These are phyloP conservation scores for Climacium dendroides DNA, from an alignment of 225 moss, liverwort and hornwort genomes.

Conservation along the genomic window DNA sequence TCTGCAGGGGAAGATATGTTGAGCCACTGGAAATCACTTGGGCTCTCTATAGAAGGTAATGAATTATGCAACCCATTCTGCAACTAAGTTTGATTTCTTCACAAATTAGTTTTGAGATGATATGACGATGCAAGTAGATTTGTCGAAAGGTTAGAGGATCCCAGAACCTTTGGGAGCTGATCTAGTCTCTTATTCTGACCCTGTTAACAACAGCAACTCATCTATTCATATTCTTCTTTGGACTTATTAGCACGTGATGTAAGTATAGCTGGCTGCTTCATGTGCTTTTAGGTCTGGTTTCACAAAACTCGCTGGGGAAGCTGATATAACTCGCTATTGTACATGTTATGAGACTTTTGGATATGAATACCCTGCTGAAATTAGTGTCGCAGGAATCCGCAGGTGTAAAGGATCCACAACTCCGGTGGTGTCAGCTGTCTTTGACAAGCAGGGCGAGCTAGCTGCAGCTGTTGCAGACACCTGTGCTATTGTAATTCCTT, in stretches of 20 bases:
- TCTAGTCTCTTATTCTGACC: background rate
- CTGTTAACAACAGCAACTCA: background rate
- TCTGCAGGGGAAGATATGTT: conserved; percentile 56
- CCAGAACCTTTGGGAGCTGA: background rate
- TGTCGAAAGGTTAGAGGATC: background rate
- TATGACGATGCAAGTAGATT: background rate
- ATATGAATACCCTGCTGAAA: background rate
- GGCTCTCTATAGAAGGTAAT: conserved; percentile 61
- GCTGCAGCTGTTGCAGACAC: conserved; percentile 82
- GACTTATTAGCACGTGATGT: background rate
- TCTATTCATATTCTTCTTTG: background rate
- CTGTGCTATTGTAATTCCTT: conserved; percentile 47
- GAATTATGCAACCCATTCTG: background rate
- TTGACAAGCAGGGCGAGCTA: conserved; percentile 79
- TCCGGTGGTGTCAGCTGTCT: conserved; percentile 81
- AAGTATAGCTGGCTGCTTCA: background rate
- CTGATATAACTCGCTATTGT: background rate
- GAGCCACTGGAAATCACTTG: conserved; percentile 76
- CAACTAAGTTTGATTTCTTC: background rate
- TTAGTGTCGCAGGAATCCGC: conserved; percentile 57
- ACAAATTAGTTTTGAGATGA: background rate
- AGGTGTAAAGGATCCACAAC: conserved; percentile 65
- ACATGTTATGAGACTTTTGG: background rate
- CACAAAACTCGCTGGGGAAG: background rate
- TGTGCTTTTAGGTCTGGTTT: background rate